Conservation (phyloP, 768 basidiomycete species). For the Zangia roseola region DNA sequence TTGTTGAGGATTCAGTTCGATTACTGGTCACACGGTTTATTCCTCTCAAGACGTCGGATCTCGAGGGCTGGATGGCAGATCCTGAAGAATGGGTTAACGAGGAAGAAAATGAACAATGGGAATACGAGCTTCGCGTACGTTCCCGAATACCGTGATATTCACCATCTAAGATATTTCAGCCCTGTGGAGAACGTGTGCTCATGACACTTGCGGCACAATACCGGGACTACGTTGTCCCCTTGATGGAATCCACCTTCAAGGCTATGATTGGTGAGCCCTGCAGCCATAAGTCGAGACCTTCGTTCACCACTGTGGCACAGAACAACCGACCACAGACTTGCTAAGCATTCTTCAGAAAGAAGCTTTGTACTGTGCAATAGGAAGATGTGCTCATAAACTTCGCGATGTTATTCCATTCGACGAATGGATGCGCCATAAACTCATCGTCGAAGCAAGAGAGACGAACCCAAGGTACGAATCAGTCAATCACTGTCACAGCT, state of each 20-base stretch:
- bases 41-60: constrained; percentile 76
- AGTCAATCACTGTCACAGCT: not conserved
- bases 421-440: constrained; percentile 62
- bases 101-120: constrained; percentile 92
- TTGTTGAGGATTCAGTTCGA: constrained; percentile 71
- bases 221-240: constrained; percentile 61
- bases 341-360: constrained; percentile 73
- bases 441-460: constrained; percentile 58
- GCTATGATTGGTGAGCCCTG: constrained; percentile 51
- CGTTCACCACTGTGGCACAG: constrained; percentile 21
- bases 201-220: constrained; percentile 76
- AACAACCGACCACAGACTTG: constrained; percentile 51
- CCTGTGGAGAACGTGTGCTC: constrained; percentile 91
- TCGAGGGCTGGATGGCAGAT: constrained; percentile 81
- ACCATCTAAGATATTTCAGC: constrained; percentile 43
- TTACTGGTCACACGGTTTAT: constrained; percentile 83
- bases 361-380: constrained; percentile 84
- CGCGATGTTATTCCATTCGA: constrained; percentile 66
- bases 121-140: constrained; percentile 85
- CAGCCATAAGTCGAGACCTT: not conserved
- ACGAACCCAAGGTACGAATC: constrained; percentile 54
- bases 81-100: constrained; percentile 94
- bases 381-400: constrained; percentile 70
- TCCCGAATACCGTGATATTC: not conserved
- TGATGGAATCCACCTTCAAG: constrained; percentile 60